Evolutionary conservation across 2,329 filamentous ascomycete species (phyloP).

Genomic region (Paraphaeosphaeria minitans): DNA sequence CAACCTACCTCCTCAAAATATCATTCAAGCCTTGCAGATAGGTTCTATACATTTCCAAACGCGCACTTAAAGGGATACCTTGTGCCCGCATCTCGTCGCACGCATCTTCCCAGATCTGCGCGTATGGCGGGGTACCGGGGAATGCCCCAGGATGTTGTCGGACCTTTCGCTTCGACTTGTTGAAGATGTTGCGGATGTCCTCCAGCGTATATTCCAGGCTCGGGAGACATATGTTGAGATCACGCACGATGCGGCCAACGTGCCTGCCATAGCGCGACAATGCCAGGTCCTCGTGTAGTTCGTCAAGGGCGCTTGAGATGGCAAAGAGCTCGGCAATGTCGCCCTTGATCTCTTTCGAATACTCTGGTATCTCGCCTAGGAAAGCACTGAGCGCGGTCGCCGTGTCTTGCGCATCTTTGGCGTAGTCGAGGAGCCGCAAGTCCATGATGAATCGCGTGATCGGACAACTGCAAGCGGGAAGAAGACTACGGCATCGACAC

Average conservation of each 20-base stretch:
- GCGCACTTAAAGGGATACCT: conserved; percentile 52
- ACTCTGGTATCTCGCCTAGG: conserved; percentile 56
- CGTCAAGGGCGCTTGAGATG: conserved; percentile 57
- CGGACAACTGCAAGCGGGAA: conserved; percentile 27
- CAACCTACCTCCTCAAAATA: conserved; percentile 53
- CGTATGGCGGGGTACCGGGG: conserved; percentile 50
- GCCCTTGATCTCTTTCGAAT: conserved; percentile 58
- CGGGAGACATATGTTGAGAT: conserved; percentile 55
- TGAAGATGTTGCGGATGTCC: conserved; percentile 52
- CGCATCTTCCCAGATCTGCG: conserved; percentile 58
- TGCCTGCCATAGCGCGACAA: conserved; percentile 46
- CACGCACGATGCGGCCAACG: conserved; percentile 48
- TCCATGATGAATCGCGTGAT: conserved; percentile 43
- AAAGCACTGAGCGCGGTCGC: conserved; percentile 58
- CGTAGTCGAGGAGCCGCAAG: conserved; percentile 45
- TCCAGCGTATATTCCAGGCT: conserved; percentile 59
- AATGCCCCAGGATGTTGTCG: conserved; percentile 41
- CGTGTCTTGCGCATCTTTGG: conserved; percentile 59
- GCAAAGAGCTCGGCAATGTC: conserved; percentile 61
- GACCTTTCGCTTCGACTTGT: conserved; percentile 40
- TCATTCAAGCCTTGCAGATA: conserved; percentile 54
- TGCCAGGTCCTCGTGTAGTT: conserved; percentile 53
- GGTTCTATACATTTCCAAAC: conserved; percentile 57
- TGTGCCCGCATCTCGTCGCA: conserved; percentile 53
- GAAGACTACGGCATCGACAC: conserved; percentile 18